Percentiles rank a stretch among this genome's conserved stretches.
These are phyloP conservation scores for Suillus paluster DNA, from an alignment of 768 basidiomycete genomes.

Conservation along the genomic window DNA sequence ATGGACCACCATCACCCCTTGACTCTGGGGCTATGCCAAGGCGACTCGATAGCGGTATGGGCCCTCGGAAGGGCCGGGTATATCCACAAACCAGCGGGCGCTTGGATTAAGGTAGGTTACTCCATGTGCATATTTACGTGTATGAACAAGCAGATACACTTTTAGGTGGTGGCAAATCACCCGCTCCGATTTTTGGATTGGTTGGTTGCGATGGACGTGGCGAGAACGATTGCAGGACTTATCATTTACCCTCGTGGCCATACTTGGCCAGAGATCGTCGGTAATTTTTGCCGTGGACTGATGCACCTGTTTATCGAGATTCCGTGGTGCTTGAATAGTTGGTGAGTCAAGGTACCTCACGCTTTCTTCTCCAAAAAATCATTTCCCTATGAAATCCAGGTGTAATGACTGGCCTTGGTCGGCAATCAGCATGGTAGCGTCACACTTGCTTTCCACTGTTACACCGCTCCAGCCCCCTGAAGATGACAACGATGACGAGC, in stretches of 20 bases:
- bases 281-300: not conserved
- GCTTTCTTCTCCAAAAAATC: not conserved
- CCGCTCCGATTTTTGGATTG: not conserved
- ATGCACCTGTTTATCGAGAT: not conserved
- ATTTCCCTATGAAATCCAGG: not conserved
- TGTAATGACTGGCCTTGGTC: conserved; percentile 2
- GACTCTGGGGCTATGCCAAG: conserved; percentile 1
- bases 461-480: not conserved
- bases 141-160: not conserved
- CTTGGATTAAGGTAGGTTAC: conserved; percentile 1
- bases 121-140: not conserved
- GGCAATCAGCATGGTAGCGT: not conserved
- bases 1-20: not conserved
- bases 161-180: not conserved
- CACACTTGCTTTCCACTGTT: not conserved
- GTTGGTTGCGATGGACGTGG: not conserved
- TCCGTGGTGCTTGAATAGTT: conserved; percentile 2
- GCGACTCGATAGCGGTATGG: conserved; percentile 2
- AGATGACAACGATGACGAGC: not conserved
- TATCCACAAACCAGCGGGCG: conserved; percentile 3
- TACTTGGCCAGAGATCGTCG: not conserved
- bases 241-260: not conserved
- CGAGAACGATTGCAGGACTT: not conserved
- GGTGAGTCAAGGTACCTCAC: not conserved
- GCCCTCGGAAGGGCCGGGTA: not conserved